phyloP scores from a whole-genome alignment of 192 early-diverging fungal species.

The Diversispora eburnea region DNA sequence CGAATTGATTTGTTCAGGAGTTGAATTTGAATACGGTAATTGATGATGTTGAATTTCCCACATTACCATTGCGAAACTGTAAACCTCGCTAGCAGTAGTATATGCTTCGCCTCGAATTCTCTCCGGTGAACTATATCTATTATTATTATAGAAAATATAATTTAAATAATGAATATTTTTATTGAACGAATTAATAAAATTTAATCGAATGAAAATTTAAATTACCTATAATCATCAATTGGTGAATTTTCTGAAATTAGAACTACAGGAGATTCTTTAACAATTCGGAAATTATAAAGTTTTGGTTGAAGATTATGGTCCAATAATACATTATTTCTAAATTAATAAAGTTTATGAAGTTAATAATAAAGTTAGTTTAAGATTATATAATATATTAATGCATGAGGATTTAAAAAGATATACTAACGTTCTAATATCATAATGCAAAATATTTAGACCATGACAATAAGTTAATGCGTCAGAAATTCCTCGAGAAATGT shows the following conservation, averaged over 20 bases:
- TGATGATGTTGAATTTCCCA: conserved; percentile 1
- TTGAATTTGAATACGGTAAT: not conserved
- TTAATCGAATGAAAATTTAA: too few species aligned
- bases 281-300: not conserved
- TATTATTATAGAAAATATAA: not conserved
- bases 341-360: not conserved
- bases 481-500: conserved; percentile 5
- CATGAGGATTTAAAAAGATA: too few species aligned
- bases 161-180: too few species aligned
- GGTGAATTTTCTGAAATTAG: not conserved
- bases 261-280: not conserved
- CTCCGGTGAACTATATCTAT: not conserved
- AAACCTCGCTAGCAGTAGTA: not conserved
- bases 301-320: not conserved
- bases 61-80: not conserved
- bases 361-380: not conserved
- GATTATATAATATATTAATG: not conserved
- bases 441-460: not conserved
- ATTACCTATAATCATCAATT: not conserved
- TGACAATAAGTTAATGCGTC: conserved; percentile 3
- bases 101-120: not conserved
- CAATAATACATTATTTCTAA: not conserved
- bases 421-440: conserved; percentile 1
- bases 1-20: not conserved
- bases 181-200: too few species aligned